Base-by-base conservation (phyloP, 345 rosid genomes). In the Murraya koenigii region DNA sequence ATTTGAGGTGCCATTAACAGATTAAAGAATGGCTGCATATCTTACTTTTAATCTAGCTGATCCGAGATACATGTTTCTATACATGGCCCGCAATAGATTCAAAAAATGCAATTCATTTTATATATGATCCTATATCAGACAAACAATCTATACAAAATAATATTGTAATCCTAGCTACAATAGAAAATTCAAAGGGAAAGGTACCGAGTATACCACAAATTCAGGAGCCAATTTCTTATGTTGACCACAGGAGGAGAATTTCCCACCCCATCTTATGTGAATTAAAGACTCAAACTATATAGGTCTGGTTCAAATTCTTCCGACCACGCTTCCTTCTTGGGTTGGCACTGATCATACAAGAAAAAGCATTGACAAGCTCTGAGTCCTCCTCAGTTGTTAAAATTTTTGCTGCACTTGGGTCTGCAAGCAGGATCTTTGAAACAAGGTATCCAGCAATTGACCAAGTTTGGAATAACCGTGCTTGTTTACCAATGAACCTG, bases 371-470 rank as follows among this genome's bases (percentile, higher is more conserved):
- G 66, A 86, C 85, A 28, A 86, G 88, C 55, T 82, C 88, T 0
- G 85, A 39, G 79, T 87, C 92, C 72, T 86, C 92, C n/a, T 87
- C 86, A 0, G 82, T 82, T 25, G 82, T 76, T 4, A 88, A 84
- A 74, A 86, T 85, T 82, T 78, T 82, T 11, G 90, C 90, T 17
- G 84, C 81, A 49, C 61, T 66, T 41, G 86, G 90, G 38, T 88
- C 79, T 0, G 85, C 81, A 58, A 87, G 88, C 33, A 88, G 78
- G 36, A 86, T 80, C 77, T 88, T 88, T 25, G 92, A 80, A 78
- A 87, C 90, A 7, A 88, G 88, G 77, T 80, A 87, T 62, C 90
- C 87, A 1, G 90, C 90, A 69, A 88, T 87, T 4, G 88, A 83
- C 89, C 91, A 88, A 10, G 89, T 88, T 85, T 88, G 91, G 77